Base-by-base conservation (phyloP, 2,329 filamentous ascomycete species). In the Lachnellula occidentalis region DNA sequence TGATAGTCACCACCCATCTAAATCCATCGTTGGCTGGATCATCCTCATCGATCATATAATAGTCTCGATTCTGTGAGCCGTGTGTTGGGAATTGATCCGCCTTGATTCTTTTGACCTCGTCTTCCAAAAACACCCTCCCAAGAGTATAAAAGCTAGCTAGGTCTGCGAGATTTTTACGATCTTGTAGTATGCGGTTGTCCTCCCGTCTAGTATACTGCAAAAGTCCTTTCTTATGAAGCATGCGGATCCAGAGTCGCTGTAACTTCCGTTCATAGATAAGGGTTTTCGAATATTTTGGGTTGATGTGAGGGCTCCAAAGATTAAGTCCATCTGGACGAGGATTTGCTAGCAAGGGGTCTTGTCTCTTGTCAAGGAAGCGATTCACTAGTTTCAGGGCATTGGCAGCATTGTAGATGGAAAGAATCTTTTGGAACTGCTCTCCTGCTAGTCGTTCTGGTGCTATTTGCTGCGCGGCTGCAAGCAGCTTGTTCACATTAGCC, bases 321-420 rank as follows among this genome's bases (percentile, higher is more conserved):
- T 31, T 9, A 9, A 31, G 34, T 19, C 17, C 12, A 19, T 54
- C 36, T 5, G 36, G 36, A 6, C n/a, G 36, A 39, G 36, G 36
- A 9, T 39, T n/a, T 17, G 36, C 36, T 2, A 21, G 5, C n/a
- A 39, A 36, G 14, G 21, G 34, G 36, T 39, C 39, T 22, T 56
- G 54, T 41, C 50, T 41, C 5, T 21, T 43, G 31, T 55, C 48
- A 5, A 50, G n/a, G 27, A 55, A 51, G 14, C 53, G 39, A n/a
- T 55, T 5, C 15, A 51, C 22, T 34, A n/a, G 27, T n/a, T 55
- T 55, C 19, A 55, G 48, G 4, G 45, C 11, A 42, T 45, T 49
- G 19, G 39, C 49, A 27, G 19, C 36, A 27, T 43, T n/a, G 31
- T 41, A 46, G 6, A 47, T 12, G 8, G n/a, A 14, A 5, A 42